Evolutionary conservation across 2,329 filamentous ascomycete genomes (phyloP), one percentile per base, ranked within the genome.

Genomic region (Phyllosticta citribraziliensis): DNA sequence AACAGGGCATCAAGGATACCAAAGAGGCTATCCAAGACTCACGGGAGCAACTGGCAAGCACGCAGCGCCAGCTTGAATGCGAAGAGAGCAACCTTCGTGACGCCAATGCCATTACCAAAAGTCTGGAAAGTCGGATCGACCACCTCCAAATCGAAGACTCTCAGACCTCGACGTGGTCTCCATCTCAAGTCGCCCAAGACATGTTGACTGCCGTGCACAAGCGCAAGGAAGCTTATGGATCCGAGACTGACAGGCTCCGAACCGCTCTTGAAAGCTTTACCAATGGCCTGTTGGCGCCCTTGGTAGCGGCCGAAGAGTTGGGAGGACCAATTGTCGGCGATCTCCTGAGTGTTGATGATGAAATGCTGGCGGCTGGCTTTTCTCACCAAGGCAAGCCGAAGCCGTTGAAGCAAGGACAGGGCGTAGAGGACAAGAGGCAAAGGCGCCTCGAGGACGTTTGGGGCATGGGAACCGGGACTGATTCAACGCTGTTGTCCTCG

Each of bases 311-410:
- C 0, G 91, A 95, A 74, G 88, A 91, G 68, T 79, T 92, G 1
- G 91, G 91, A 8, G 90, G 91, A 0, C 90, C 91, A 0, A 87
- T 91, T 11, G 89, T 92, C 0, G 89, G 91, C 3, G 87, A 90
- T 65, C 78, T 87, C 66, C 79, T 88, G 69, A 84, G 88, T 74
- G 85, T 77, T 67, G 81, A 78, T 9, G 81, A 87, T 53, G 82
- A 75, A 12, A 77, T 72, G 8, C 72, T 83, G 51, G 77, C 77
- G 58, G 75, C 76, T 25, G 81, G 81, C n/a, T 83, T 82, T 70
- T 82, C 79, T 3, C 74, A 74, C 51, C 76, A 79, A 64, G 80
- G 80, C 17, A 80, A 71, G 55, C 65, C 70, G 14, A 76, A 73
- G 63, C 68, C 76, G 57, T 70, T 73, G 0, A 80, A 77, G 61